A percentile compares a stretch with the other conserved stretches of the same genome.
Evolutionary conservation across 176 grass and related monocot genomes (phyloP).

Genomic region (Lolium multiflorum): DNA sequence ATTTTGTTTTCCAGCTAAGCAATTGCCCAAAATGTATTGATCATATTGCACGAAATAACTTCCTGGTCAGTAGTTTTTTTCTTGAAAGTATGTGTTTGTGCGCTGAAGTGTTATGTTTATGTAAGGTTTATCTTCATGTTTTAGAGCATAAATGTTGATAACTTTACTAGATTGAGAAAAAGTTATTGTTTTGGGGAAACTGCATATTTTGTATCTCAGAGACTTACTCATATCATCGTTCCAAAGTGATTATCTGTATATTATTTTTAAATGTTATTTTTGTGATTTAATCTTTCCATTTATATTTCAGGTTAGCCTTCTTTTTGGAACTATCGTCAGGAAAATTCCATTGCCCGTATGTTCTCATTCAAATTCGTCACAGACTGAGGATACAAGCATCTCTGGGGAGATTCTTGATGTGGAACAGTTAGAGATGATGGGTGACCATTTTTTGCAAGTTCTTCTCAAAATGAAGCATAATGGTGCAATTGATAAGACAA

Average conservation of each 20-base stretch:
- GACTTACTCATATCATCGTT: not conserved
- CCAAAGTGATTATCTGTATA: not conserved
- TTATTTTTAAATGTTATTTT: slow-evolving; percentile 8
- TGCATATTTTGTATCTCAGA: slow-evolving; percentile 5
- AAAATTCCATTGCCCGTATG: slow-evolving; percentile 91
- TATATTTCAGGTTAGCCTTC: slow-evolving; percentile 86
- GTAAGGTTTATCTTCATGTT: slow-evolving; percentile 1
- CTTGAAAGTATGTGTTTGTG: slow-evolving; percentile 18
- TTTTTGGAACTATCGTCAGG: slow-evolving; percentile 91
- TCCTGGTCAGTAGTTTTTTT: slow-evolving; percentile 35
- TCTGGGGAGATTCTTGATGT: slow-evolving; percentile 73
- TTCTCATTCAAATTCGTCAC: slow-evolving; percentile 60
- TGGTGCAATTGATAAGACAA: slow-evolving; percentile 99
- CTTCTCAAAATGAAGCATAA: slow-evolving; percentile 99
- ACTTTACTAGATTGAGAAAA: slow-evolving; percentile 12
- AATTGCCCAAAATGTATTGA: not conserved
- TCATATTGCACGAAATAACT: not conserved
- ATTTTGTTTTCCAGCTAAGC: slow-evolving; percentile 7
- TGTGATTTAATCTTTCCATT: slow-evolving; percentile 24
- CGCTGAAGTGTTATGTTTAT: slow-evolving; percentile 33
- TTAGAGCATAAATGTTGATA: not conserved
- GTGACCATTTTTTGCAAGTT: slow-evolving; percentile 93
- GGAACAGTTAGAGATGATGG: slow-evolving; percentile 83
- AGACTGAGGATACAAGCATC: slow-evolving; percentile 37
- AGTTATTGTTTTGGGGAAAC: slow-evolving; percentile 12